These are phyloP conservation scores for Clavulina sp. DNA, from an alignment of 768 basidiomycete species.

Conservation along the genomic window DNA sequence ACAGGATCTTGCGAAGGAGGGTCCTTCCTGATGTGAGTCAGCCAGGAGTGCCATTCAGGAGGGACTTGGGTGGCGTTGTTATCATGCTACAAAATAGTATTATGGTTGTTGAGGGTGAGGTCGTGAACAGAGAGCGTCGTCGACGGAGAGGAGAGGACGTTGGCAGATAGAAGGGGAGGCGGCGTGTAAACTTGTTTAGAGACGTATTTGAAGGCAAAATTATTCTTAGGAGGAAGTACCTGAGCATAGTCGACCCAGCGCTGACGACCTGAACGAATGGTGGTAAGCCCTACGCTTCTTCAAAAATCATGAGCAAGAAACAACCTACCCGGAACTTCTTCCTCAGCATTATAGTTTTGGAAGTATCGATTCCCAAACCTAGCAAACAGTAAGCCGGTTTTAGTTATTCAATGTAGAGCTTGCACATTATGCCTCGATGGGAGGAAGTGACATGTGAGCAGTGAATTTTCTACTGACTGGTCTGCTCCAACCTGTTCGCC, in stretches of 20 bases:
- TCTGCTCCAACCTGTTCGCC: conserved; percentile 62
- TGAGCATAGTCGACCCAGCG: conserved; percentile 93
- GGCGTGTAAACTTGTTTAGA: background rate
- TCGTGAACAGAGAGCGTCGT: background rate
- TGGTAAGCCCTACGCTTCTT: background rate
- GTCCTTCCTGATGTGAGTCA: conserved; percentile 72
- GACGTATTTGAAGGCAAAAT: background rate
- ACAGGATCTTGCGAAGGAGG: conserved; percentile 61
- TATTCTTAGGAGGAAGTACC: conserved; percentile 24
- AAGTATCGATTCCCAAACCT: conserved; percentile 92
- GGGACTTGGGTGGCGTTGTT: conserved; percentile 88
- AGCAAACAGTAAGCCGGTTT: conserved; percentile 6
- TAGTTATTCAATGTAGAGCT: background rate
- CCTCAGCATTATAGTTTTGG: conserved; percentile 73
- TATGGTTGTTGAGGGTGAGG: conserved; percentile 1
- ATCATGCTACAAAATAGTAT: conserved; percentile 41
- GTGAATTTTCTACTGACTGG: conserved; percentile 40
- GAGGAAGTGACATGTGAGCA: background rate
- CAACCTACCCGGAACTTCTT: conserved; percentile 69
- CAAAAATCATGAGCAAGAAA: background rate
- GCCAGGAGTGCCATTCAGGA: conserved; percentile 95
- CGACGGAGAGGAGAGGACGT: too few relatives aligned
- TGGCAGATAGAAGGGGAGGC: background rate
- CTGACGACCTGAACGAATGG: conserved; percentile 50
- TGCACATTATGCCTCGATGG: too few relatives aligned